Conservation (phyloP, 805 yeast species). For the Lipomyces orientalis region DNA sequence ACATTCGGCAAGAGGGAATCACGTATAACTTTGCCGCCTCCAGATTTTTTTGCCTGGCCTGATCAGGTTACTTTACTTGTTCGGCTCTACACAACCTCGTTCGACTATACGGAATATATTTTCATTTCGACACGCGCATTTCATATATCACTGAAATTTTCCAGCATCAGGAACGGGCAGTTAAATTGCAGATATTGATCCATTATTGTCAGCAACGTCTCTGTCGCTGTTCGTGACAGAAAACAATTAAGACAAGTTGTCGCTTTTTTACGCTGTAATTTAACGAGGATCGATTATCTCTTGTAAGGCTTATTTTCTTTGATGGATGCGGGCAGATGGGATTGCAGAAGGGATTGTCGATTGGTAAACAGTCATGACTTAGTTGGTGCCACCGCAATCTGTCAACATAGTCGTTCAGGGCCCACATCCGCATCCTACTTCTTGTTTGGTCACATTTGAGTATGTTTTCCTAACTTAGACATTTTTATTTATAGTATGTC, state of each 20-base stretch:
- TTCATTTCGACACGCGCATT: not conserved
- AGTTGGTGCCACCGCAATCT: not conserved
- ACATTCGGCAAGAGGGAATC: not conserved
- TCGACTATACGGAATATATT: not conserved
- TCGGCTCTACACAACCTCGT: not conserved
- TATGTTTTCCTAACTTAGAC: not conserved
- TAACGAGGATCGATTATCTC: not conserved
- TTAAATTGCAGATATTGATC: not conserved
- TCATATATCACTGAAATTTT: not conserved
- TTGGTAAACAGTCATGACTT: not conserved
- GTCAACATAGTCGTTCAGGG: not conserved
- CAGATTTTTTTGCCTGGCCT: not conserved
- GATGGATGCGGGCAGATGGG: not conserved
- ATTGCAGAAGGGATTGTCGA: not conserved
- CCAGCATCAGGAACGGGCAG: not conserved
- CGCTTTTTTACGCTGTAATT: not conserved
- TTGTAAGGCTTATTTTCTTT: not conserved
- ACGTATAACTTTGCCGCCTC: not conserved
- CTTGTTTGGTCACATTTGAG: not conserved
- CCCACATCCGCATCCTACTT: not conserved
- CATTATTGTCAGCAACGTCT: not conserved
- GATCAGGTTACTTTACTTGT: not conserved
- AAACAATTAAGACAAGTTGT: not conserved
- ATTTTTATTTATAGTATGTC: constrained; percentile 20
- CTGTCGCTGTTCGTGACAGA: not conserved